Evolutionary conservation across 805 yeast species (phyloP).

Genomic region (Cyberlindnera bimundalis): DNA sequence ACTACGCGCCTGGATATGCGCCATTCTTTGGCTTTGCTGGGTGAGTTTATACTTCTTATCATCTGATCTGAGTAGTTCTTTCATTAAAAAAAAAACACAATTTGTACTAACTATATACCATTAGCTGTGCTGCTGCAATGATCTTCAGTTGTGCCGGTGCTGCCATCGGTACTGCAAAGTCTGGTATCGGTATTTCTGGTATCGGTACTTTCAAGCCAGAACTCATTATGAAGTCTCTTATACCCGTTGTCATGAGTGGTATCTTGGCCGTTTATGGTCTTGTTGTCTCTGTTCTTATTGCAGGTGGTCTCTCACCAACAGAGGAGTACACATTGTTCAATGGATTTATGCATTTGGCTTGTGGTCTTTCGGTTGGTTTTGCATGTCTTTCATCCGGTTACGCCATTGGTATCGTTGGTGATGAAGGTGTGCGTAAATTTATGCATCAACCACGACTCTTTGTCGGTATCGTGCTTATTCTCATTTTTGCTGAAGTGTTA

Average conservation of each 20-base stretch:
- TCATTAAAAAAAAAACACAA: too few relatives aligned
- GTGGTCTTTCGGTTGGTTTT: constrained; percentile 95
- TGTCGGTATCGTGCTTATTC: constrained; percentile 85
- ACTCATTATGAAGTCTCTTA: constrained; percentile 88
- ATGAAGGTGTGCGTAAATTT: constrained; percentile 84
- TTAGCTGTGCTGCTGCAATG: constrained; percentile 83
- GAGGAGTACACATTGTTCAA: constrained; percentile 81
- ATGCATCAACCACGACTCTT: constrained; percentile 87
- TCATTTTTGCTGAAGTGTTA: constrained; percentile 88
- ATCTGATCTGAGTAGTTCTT: too few relatives aligned
- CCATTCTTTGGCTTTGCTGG: constrained; percentile 98
- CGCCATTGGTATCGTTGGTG: constrained; percentile 93
- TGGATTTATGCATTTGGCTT: constrained; percentile 97
- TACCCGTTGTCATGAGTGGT: constrained; percentile 99
- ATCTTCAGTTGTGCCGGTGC: constrained; percentile 94
- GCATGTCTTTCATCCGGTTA: constrained; percentile 96
- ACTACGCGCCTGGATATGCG: constrained; percentile 85
- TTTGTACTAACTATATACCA: constrained; percentile 7
- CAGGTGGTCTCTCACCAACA: constrained; percentile 80
- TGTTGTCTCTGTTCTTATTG: constrained; percentile 93
- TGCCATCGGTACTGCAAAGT: constrained; percentile 96
- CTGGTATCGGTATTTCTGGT: constrained; percentile 98
- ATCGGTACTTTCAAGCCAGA: constrained; percentile 98
- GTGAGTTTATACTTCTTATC: constrained; percentile 28
- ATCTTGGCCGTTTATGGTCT: constrained; percentile 94